Percentiles rank a stretch among this genome's conserved stretches.
phyloP scores from a whole-genome alignment of 108 stramenopile genomes.

The Cyclotella cryptica region DNA sequence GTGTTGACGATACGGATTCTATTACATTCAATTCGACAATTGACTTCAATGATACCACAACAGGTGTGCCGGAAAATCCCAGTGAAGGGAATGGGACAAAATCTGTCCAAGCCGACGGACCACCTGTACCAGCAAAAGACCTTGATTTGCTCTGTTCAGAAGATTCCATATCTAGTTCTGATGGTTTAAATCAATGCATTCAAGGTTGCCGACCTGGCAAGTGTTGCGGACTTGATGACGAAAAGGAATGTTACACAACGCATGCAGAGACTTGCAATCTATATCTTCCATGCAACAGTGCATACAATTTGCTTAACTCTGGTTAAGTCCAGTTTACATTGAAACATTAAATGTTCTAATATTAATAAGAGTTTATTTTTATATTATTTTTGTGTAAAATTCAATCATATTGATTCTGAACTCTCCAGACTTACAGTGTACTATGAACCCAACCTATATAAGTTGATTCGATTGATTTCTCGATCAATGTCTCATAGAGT shows the following conservation, averaged over 20 bases:
- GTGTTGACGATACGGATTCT: no score
- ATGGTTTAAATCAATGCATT: background rate
- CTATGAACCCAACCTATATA: no score
- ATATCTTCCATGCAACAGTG: constrained; percentile 7
- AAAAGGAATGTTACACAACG: background rate
- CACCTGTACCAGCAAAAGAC: background rate
- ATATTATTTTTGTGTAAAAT: no score
- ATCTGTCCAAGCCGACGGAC: background rate
- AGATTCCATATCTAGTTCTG: background rate
- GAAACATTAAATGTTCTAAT: no score
- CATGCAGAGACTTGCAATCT: constrained; percentile 2
- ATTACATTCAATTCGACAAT: no score
- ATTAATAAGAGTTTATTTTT: no score
- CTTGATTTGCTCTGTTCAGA: background rate
- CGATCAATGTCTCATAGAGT: no score
- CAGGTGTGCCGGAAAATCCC: background rate
- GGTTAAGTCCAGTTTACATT: background rate
- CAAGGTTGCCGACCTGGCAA: background rate
- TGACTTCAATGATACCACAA: no score
- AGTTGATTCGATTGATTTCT: no score
- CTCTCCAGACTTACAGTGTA: no score
- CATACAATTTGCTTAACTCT: background rate
- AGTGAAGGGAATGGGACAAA: background rate
- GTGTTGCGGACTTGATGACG: background rate
- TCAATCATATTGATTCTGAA: no score